Base-by-base conservation (phyloP, 768 basidiomycete species). In the Tricholoma sp. region DNA sequence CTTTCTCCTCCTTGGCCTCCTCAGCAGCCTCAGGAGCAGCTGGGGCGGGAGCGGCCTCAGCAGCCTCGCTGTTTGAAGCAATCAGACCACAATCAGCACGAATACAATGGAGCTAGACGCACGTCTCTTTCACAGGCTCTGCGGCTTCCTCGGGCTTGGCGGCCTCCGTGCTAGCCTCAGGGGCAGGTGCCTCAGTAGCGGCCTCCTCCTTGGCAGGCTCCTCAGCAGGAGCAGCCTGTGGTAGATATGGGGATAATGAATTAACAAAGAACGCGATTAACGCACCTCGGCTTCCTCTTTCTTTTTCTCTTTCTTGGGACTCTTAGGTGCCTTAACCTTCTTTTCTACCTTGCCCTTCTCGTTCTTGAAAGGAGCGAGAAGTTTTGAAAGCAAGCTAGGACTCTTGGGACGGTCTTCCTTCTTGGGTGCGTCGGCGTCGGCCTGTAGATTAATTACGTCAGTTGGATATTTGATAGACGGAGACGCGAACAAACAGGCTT, bases 351-450 rank as follows among this genome's bases (percentile, higher is more conserved):
- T 79, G 60, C 71, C 77, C 74, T 80, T 89, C 62, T 85, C 83
- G 54, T 72, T 76, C 76, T 89, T 91, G 81, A 93, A 86, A 41
- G 88, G 81, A 29, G 85, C 84, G 57, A 95, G 84, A 59, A 95
- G 74, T 74, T 88, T 94, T 63, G 84, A 68, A 56, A 95, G 78
- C 62, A 94, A 66, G 52, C 82, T 74, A 15, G 90, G 89, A 74
- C 89, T 91, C 83, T 86, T 89, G 64, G 89, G 88, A 63, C 81
- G 80, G 37, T 89, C 85, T 62, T 91, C 86, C 78, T 90, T 91
- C 82, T 87, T 86, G 31, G 74, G 70, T 48, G 70, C 56, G 59
- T 80, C 76, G 52, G 76, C 74, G 68, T 86, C 76, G 50, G 66
- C 71, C 76, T 77, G 75, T 59, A 53, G 52, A 31, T 31, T 34